Base-by-base conservation (phyloP, 257 asterid species). In the Gardenia jasminoides region DNA sequence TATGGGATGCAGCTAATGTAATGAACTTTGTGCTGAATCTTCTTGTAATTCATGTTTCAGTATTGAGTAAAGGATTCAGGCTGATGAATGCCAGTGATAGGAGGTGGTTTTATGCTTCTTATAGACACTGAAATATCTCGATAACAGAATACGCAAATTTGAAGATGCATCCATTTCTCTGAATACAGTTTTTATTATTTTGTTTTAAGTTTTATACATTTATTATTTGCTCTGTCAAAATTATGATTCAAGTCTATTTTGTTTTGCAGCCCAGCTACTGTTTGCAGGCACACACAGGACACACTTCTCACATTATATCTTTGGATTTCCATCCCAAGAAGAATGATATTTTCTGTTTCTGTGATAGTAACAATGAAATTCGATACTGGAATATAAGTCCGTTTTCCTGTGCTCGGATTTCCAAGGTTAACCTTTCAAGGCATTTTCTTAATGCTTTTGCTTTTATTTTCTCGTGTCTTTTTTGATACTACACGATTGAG, bases 1-100 rank as follows among this genome's bases (percentile, higher is more conserved):
- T 94, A 81, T 94, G 98, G 98, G 98, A 94, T 84, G 98, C 98
- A 69, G 93, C 97, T 76, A 92, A 94, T 86, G 98, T 94, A 89
- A 86, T 73, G 48, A 80, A 83, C 76, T 77, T 72, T 81, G 67
- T 69, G 74, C 70, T 15, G 65, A 78, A 81, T 75, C 44, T 54
- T 30, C 12, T 41, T 47, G 47, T 13, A 30, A 36, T 7, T 77
- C 13, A 47, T 67, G 31, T 72, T 76, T 71, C 26, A 68, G 44
- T 70, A 22, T 77, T 78, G 76, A 82, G 65, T 71, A 26, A 54
- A 36, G 59, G 67, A 74, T 50, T 76, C 47, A 31, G 28, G 41
- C 17, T 36, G 48, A 4, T 10, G 11, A 79, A 70, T 47, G 39
- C 58, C n/a, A n/a, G 4, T 36, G 41, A 4, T 36, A 36, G n/a